Evolutionary conservation across 768 basidiomycete genomes (phyloP), one percentile per base, ranked within the genome.

Genomic region (Pisolithus albus): DNA sequence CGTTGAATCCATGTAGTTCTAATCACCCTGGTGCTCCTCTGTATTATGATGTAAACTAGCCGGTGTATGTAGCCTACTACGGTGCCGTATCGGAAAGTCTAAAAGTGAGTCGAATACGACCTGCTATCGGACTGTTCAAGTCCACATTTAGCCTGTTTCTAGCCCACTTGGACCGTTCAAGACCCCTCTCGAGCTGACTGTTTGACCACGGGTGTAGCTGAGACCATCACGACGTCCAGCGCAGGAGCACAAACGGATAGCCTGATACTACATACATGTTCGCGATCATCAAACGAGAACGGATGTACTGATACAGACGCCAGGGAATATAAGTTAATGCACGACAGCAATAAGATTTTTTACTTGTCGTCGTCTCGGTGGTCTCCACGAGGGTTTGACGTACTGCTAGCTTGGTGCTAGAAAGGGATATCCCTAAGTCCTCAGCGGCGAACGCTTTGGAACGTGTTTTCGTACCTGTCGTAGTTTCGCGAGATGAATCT

Each of bases 401-500:
- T 55, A 18, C 51, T 53, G 21, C 64, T 61, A 16, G 65, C 64
- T 24, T 65, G 64, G 26, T 65, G 65, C 64, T 65, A 30, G 7
- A 26, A 34, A 34, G 19, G 30, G 18, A 26, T 44, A 32, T 15
- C 10, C 16, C 7, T 34, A 16, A 16, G 44, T 13, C 13, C 21
- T 34, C 13, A 34, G 34, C 13, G 34, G 34, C 32, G 4, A 46
- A 10, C 1, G 21, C 7, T 32, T n/a, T 32, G 26, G 5, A 51
- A 5, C n/a, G 18, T 56, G 49, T 10, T 55, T 55, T 23, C 70
- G 53, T 49, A 88, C 89, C 80, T 89, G 84, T 57, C 92, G 74
- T 60, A 93, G 76, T 70, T 95, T 95, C 5, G 92, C 84, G 42
- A 98, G 71, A 70, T 96, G 92, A 47, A 97, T 90, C 71, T 89